A percentile compares a stretch with the other conserved stretches of the same genome.
Conservation (phyloP, 768 basidiomycete species). For the Krasilnikovozyma curviuscula region DNA sequence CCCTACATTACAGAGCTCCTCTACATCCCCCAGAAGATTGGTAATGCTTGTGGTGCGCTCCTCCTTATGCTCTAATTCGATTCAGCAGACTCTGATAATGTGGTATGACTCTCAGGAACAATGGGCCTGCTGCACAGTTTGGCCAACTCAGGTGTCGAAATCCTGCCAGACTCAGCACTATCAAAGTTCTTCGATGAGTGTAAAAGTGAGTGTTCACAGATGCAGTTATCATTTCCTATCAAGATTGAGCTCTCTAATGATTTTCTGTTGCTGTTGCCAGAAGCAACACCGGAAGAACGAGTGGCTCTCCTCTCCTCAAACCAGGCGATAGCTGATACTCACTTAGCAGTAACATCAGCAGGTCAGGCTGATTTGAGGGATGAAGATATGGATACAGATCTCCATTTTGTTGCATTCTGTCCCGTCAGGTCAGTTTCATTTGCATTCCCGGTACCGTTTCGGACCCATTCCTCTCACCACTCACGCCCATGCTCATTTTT, state of each 20-base stretch:
- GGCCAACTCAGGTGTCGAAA: constrained; percentile 42
- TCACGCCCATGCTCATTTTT: too few relatives aligned
- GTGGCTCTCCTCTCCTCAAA: constrained; percentile 57
- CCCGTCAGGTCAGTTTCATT: too few relatives aligned
- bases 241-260: background rate
- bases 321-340: constrained; percentile 55
- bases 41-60: constrained; percentile 74
- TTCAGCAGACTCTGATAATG: too few relatives aligned
- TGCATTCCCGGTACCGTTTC: constrained; percentile 32
- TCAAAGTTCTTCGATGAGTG: constrained; percentile 20
- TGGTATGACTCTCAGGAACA: too few relatives aligned
- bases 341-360: constrained; percentile 43
- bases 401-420: constrained; percentile 82
- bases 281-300: constrained; percentile 43
- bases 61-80: too few relatives aligned
- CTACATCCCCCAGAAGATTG: constrained; percentile 34
- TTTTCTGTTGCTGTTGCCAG: background rate
- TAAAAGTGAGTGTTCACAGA: background rate
- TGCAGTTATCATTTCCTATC: too few relatives aligned
- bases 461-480: background rate
- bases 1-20: too few relatives aligned
- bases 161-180: constrained; percentile 17
- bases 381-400: constrained; percentile 44
- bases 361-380: constrained; percentile 48
- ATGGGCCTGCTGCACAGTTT: constrained; percentile 70